These are phyloP conservation scores for Canavalia gladiata DNA, from an alignment of 306 rosid species.

Conservation along the genomic window DNA sequence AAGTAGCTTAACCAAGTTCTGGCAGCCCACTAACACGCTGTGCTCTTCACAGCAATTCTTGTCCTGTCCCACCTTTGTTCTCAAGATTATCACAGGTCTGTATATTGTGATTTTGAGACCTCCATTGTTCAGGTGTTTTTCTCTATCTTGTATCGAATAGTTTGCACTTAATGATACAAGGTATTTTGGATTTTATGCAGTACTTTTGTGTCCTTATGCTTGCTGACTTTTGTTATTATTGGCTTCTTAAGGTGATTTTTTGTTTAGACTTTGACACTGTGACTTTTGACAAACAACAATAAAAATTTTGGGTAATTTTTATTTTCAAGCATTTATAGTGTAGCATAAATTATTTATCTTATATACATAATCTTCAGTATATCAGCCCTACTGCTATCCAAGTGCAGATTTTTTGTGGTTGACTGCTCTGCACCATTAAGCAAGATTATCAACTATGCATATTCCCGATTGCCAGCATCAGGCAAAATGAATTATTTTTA, in stretches of 20 bases:
- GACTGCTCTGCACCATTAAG: not conserved
- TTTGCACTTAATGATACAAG: not conserved
- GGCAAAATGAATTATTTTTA: not conserved
- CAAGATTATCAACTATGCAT: not conserved
- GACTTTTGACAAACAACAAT: not conserved
- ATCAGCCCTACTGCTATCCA: not conserved
- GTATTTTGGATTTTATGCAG: not conserved
- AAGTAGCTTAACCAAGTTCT: not conserved
- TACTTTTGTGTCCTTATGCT: not conserved
- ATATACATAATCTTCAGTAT: not conserved
- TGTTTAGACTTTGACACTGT: not conserved
- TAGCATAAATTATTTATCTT: not conserved
- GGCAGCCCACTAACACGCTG: not conserved
- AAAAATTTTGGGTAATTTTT: not conserved
- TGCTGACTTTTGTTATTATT: not conserved
- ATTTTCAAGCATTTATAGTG: not conserved
- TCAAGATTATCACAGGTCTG: not conserved
- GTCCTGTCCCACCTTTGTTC: not conserved
- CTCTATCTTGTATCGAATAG: not conserved
- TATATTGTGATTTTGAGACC: not conserved
- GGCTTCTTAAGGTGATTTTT: not conserved
- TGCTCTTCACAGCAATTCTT: not conserved
- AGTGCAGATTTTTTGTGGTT: not conserved
- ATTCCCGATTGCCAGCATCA: not conserved
- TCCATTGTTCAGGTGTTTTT: not conserved